Percentiles rank a stretch among this genome's conserved stretches.
These are phyloP conservation scores for Metschnikowia kunwiensis DNA, from an alignment of 805 yeast species.

Conservation along the genomic window DNA sequence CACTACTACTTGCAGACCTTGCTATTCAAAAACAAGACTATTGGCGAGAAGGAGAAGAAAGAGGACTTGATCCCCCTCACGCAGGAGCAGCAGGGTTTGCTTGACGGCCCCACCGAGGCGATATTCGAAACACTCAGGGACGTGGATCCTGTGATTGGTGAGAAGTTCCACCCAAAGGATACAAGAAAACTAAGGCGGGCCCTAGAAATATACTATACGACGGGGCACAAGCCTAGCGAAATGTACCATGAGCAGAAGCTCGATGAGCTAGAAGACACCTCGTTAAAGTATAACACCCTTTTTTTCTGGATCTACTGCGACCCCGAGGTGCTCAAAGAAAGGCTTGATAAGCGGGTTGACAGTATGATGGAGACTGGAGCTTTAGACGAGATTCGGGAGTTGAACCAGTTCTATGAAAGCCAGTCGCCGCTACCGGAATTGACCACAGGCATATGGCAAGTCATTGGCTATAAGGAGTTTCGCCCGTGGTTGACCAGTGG, in stretches of 20 bases:
- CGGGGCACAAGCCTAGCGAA: slow-evolving; percentile 68
- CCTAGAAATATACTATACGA: slow-evolving; percentile 68
- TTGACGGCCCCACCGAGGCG: slow-evolving; percentile 54
- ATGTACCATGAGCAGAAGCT: slow-evolving; percentile 60
- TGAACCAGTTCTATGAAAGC: slow-evolving; percentile 46
- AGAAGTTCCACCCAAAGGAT: slow-evolving; percentile 91
- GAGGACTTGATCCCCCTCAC: slow-evolving; percentile 33
- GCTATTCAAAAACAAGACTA: slow-evolving; percentile 65
- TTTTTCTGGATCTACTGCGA: slow-evolving; percentile 83
- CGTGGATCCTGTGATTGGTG: slow-evolving; percentile 69
- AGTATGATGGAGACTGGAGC: slow-evolving; percentile 75
- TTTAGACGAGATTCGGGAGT: slow-evolving; percentile 58
- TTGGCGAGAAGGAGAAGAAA: slow-evolving; percentile 32
- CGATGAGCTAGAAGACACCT: slow-evolving; percentile 40
- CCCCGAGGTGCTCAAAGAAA: slow-evolving; percentile 48
- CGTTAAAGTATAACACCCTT: slow-evolving; percentile 58
- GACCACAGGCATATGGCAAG: slow-evolving; percentile 87
- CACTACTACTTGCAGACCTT: slow-evolving; percentile 86
- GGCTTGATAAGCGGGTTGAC: slow-evolving; percentile 82
- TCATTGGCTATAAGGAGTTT: slow-evolving; percentile 89
- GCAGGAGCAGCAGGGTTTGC: slow-evolving; percentile 32
- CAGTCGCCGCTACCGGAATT: slow-evolving; percentile 43
- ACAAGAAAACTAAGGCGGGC: slow-evolving; percentile 74
- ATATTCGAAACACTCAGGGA: slow-evolving; percentile 47
- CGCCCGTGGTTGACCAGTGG: slow-evolving; percentile 56